Base-by-base conservation (phyloP, 83 land plant species). In the Picea mariana region DNA sequence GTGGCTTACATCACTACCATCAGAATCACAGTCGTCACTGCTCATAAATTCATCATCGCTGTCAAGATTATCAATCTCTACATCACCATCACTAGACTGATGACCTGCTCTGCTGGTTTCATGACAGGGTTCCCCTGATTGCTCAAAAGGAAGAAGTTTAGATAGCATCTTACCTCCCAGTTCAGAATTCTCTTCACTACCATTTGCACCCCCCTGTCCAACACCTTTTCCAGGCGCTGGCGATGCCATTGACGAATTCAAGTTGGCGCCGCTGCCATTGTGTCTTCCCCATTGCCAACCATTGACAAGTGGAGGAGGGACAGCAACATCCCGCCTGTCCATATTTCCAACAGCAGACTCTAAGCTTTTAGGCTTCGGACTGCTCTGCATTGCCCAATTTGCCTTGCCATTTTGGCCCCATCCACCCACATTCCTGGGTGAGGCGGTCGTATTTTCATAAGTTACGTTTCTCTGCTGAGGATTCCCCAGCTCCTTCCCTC, bases 11-110 rank as follows among this genome's bases (percentile, higher is more conserved):
- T 86, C 83, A 71, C 87, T 88, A 1, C 13, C 82, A 85, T 93
- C 94, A 27, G 93, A 91, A 71, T 89, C 93, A 78, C 18, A 82
- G 77, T 79, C 91, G 2, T 89, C 95, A 79, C 91, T 90, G 79
- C 85, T 83, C 17, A 82, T 5, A n/a, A 85, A 47, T 5, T 90
- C 94, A 77, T 88, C 89, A 42, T 91, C 91, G 63, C 79, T 82
- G 63, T 90, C 92, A 21, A 82, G 24, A 64, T 82, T 79, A 20
- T 82, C 87, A 26, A 80, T 88, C 75, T 86, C 86, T 0, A 62
- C 67, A 38, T 47, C 79, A 52, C 61, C 79, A n/a, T 80, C 86
- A 31, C 79, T 81, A 26, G 77, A 38, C 68, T 44, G 52, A 63
- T 63, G 20, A 1, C 81, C 72, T 3, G 80, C 34, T 61, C 49